Evolutionary conservation across 2,329 filamentous ascomycete genomes (phyloP).

Genomic region (Calonectria pteridis): DNA sequence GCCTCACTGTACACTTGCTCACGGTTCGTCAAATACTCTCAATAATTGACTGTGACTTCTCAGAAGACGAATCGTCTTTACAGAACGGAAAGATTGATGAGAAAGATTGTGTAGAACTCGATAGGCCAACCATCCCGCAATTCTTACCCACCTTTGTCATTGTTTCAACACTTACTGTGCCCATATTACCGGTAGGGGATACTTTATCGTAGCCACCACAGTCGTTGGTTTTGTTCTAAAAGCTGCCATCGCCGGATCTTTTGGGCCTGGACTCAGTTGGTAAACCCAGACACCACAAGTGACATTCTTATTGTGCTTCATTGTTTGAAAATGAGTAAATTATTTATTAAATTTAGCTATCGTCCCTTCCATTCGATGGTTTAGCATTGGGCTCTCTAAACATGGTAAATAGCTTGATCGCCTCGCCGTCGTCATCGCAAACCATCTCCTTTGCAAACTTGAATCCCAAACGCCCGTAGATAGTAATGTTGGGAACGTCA

Average conservation of each 20-base stretch:
- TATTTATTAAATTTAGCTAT: neutral
- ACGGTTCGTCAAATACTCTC: too few species aligned
- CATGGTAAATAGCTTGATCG: constrained; percentile 65
- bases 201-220: neutral
- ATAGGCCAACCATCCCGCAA: too few species aligned
- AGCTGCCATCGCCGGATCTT: neutral
- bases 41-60: too few species aligned
- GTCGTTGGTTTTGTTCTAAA: neutral
- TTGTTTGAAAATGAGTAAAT: neutral
- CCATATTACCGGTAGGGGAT: neutral
- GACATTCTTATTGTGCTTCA: neutral
- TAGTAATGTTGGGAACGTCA: constrained; percentile 75
- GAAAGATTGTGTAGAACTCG: too few species aligned
- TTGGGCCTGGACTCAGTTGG: neutral
- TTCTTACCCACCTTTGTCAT: too few species aligned
- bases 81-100: too few species aligned
- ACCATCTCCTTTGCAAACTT: constrained; percentile 73
- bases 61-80: too few species aligned
- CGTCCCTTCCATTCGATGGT: constrained; percentile 30
- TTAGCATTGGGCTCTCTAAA: constrained; percentile 54
- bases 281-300: neutral
- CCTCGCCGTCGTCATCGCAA: constrained; percentile 72
- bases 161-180: too few species aligned
- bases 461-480: constrained; percentile 80
- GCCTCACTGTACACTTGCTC: too few species aligned